These are phyloP conservation scores for Cytidiella melzeri DNA, from an alignment of 768 basidiomycete genomes.

Conservation along the genomic window DNA sequence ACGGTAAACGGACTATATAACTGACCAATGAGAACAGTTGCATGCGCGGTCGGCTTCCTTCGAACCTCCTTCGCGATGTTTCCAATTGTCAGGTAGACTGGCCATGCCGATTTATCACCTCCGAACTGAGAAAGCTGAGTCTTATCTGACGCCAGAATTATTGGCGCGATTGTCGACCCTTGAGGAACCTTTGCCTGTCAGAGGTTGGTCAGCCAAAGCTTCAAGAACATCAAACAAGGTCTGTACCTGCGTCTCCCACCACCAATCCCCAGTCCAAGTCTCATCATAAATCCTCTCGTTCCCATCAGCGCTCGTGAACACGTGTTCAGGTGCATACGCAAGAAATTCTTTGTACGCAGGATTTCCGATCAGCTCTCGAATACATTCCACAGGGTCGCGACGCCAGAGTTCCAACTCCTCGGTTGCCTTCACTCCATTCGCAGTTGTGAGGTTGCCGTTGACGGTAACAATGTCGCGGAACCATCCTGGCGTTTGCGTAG, in stretches of 20 bases:
- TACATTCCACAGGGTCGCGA: too few relatives aligned
- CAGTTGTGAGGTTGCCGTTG: neutral
- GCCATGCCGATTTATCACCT: slow-evolving; percentile 20
- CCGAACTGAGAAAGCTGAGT: slow-evolving; percentile 20
- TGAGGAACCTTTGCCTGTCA: slow-evolving; percentile 15
- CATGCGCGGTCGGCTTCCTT: slow-evolving; percentile 10
- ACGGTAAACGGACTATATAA: too few relatives aligned
- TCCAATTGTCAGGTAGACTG: slow-evolving; percentile 26
- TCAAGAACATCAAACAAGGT: neutral
- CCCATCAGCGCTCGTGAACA: slow-evolving; percentile 1
- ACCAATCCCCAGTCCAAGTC: slow-evolving; percentile 34
- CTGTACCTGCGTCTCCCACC: slow-evolving; percentile 43
- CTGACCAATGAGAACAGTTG: slow-evolving; percentile 21
- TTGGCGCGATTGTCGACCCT: slow-evolving; percentile 23
- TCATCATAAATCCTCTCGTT: slow-evolving; percentile 13
- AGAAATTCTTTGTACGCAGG: slow-evolving; percentile 4
- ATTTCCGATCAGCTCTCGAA: slow-evolving; percentile 10
- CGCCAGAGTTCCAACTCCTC: slow-evolving; percentile 27
- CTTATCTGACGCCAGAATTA: slow-evolving; percentile 29
- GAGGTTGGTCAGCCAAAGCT: neutral
- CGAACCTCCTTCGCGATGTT: slow-evolving; percentile 19
- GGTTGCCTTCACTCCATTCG: slow-evolving; percentile 13
- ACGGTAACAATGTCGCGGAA: too few relatives aligned
- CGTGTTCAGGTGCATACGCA: slow-evolving; percentile 7
- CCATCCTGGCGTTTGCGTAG: too few relatives aligned